Evolutionary conservation across 495 filamentous ascomycete genomes (phyloP).

Genomic region (Pyrenopolyporus hunteri): DNA sequence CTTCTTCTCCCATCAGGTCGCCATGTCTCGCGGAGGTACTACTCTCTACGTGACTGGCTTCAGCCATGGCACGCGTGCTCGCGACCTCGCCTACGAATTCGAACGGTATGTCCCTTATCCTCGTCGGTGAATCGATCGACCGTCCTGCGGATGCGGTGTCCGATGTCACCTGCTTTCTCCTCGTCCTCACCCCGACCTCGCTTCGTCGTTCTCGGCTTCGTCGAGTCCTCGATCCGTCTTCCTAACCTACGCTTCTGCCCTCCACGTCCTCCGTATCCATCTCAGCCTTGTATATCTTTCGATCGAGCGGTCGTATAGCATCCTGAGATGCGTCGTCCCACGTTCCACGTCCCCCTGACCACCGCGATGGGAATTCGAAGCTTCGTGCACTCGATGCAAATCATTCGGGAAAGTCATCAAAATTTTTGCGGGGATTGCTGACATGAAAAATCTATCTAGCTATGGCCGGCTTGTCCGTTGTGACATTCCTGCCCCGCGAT

Average conservation of each 20-base stretch:
- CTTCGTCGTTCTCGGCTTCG: conserved; percentile 47
- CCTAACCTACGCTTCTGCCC: conserved; percentile 48
- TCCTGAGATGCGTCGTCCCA: conserved; percentile 43
- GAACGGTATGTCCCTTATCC: conserved; percentile 76
- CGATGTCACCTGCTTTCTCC: conserved; percentile 43
- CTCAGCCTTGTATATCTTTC: conserved; percentile 48
- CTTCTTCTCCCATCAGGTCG: conserved; percentile 37
- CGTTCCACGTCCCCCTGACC: conserved; percentile 45
- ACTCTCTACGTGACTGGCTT: conserved; percentile 98
- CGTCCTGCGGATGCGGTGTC: conserved; percentile 45
- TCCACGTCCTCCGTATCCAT: conserved; percentile 48
- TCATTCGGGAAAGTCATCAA: conserved; percentile 39
- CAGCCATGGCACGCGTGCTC: conserved; percentile 97
- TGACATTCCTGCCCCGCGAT: conserved; percentile 95
- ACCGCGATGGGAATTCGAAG: conserved; percentile 42
- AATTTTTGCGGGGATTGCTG: conserved; percentile 47
- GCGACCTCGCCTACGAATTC: conserved; percentile 97
- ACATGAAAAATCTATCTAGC: conserved; percentile 59
- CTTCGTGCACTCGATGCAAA: conserved; percentile 38
- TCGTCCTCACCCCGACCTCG: conserved; percentile 41
- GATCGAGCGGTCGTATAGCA: conserved; percentile 64
- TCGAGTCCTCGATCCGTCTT: conserved; percentile 48
- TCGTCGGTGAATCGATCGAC: conserved; percentile 45
- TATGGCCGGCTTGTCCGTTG: conserved; percentile 98
- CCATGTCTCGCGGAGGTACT: conserved; percentile 90